These are phyloP conservation scores for Pythium utonaiense DNA, from an alignment of 352 stramenopile genomes.

Conservation along the genomic window DNA sequence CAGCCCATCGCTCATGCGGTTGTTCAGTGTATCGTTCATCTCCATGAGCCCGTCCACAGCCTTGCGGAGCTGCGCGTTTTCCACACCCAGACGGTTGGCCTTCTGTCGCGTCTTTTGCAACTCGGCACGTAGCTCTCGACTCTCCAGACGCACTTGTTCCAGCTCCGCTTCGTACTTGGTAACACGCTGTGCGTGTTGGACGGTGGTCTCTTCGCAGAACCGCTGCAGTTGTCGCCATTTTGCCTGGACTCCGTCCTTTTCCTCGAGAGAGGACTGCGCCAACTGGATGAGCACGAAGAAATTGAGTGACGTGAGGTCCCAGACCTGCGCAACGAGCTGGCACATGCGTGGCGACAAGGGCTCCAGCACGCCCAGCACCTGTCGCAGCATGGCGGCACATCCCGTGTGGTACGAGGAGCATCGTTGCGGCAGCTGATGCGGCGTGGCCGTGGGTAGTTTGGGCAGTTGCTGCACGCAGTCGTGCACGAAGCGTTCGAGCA, in stretches of 20 bases:
- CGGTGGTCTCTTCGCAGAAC: constrained; percentile 29
- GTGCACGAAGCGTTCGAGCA: constrained; percentile 57
- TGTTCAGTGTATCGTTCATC: constrained; percentile 16
- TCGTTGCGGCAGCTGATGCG: constrained; percentile 34
- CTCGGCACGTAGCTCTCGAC: constrained; percentile 44
- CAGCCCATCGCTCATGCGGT: not conserved
- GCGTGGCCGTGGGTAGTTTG: constrained; percentile 22
- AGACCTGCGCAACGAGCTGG: constrained; percentile 49
- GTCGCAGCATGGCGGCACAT: constrained; percentile 51
- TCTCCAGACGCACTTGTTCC: constrained; percentile 29
- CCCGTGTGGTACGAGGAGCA: constrained; percentile 45
- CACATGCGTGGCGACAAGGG: constrained; percentile 46
- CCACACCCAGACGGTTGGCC: constrained; percentile 40
- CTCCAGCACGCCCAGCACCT: constrained; percentile 38
- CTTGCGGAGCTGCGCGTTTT: constrained; percentile 48
- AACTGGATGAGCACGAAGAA: constrained; percentile 61
- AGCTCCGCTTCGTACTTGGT: constrained; percentile 39
- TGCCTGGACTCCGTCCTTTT: constrained; percentile 29
- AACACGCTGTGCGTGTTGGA: constrained; percentile 28
- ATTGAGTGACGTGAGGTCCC: constrained; percentile 62
- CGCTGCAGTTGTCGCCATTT: constrained; percentile 29
- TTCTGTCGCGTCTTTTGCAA: constrained; percentile 51
- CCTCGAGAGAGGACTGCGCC: constrained; percentile 32
- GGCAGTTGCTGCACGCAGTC: constrained; percentile 50
- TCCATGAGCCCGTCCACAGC: constrained; percentile 40